Base-by-base conservation (phyloP, 371 early-diverging fungal species). In the Capillidium heterosporum region DNA sequence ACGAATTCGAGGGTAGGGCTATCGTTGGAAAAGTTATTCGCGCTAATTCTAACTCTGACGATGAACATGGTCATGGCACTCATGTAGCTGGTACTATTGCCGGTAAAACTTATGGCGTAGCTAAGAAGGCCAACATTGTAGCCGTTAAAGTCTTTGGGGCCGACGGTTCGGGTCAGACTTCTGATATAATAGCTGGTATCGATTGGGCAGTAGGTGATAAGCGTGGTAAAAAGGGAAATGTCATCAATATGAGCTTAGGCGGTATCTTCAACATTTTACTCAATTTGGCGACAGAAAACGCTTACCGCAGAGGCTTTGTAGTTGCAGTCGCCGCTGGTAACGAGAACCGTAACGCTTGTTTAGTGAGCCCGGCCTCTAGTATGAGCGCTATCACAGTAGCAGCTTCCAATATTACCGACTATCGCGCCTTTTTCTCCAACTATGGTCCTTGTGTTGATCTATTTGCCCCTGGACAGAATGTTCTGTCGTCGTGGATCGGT, bases 341-440 rank as follows among this genome's bases (percentile, higher is more conserved):
- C 48, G 73, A 74, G 41, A 76, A 70, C 42, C 71, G 69, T 57
- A 81, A 88, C 63, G 94, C 95, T 0, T 94, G 95, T 65, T 63
- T 71, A 32, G 81, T 76, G 55, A 87, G 89, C 0, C 95, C 98
- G 23, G 88, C 87, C 17, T 79, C 85, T 17, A 82, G 84, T 1
- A 67, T 74, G 7, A 71, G 79, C 32, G 91, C 87, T 1, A 68
- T 94, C 46, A 93, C 92, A 0, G 93, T 92, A 7, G 98, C 91
- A 7, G 89, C 89, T 0, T 82, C 84, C 17, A 80, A 84, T 64
- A 60, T 67, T 32, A 74, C 76, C 47, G 88, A 89, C 66, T 72
- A 71, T 0, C 70, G 80, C 32, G 82, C 87, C 8, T 71, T 61
- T 26, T 89, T 83, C 66, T 82, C 84, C 26, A 84, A 89, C 58